These are phyloP conservation scores for Mortierella sp. DNA, from an alignment of 371 early-diverging fungal genomes.

Conservation along the genomic window DNA sequence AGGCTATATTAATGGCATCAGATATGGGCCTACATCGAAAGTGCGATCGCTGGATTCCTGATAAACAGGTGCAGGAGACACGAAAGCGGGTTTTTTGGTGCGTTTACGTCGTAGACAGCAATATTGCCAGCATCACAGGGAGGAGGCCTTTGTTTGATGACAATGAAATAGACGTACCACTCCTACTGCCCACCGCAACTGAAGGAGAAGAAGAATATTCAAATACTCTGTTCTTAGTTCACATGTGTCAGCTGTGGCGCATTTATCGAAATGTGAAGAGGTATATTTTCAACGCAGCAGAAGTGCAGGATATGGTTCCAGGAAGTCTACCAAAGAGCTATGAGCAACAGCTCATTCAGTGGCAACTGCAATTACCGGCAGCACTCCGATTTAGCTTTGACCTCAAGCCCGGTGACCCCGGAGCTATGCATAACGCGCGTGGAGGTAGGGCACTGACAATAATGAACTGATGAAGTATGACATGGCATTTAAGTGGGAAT, in stretches of 20 bases:
- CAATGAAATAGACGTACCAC: conserved; percentile 34
- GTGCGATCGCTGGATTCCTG: conserved; percentile 55
- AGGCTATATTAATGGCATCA: conserved; percentile 42
- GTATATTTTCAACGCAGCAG: conserved; percentile 46
- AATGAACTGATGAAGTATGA: neutral
- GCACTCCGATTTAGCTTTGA: conserved; percentile 44
- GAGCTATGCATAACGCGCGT: conserved; percentile 39
- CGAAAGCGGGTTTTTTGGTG: conserved; percentile 52
- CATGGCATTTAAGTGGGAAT: too few relatives aligned
- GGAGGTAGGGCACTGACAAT: conserved; percentile 25
- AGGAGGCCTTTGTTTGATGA: conserved; percentile 45
- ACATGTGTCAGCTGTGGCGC: conserved; percentile 49
- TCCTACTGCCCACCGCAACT: conserved; percentile 21
- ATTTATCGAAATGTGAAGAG: conserved; percentile 49
- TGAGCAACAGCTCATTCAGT: conserved; percentile 54
- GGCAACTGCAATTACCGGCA: conserved; percentile 53
- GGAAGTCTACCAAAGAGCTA: conserved; percentile 51
- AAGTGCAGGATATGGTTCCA: conserved; percentile 54
- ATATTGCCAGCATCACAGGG: conserved; percentile 37
- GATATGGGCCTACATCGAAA: conserved; percentile 53
- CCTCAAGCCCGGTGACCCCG: conserved; percentile 28
- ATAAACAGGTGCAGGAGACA: conserved; percentile 44
- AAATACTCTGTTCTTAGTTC: conserved; percentile 35
- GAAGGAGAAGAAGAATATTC: conserved; percentile 40
- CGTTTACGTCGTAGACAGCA: conserved; percentile 41